Evolutionary conservation across 164 flowering plant genomes (phyloP).

Genomic region (Tetrastigma voinierianum): DNA sequence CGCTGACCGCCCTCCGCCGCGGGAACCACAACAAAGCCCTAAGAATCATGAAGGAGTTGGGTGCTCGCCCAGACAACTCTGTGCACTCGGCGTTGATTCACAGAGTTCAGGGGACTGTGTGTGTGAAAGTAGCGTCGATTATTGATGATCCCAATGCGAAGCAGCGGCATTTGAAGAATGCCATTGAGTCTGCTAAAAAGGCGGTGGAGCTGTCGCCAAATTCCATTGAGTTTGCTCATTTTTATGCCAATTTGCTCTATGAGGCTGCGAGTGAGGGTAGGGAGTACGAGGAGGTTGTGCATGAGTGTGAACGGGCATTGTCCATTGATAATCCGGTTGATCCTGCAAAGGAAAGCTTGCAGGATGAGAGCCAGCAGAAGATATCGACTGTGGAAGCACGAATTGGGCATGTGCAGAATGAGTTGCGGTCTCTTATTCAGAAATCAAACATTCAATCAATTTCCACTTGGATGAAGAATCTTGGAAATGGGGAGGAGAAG

Average conservation of each 20-base stretch:
- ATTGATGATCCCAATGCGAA: conserved; percentile 74
- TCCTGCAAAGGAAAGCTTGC: conserved; percentile 88
- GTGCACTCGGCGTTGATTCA: conserved; percentile 46
- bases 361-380: conserved; percentile 79
- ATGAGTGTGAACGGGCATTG: conserved; percentile 84
- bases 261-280: conserved; percentile 71
- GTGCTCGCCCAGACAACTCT: conserved; percentile 36
- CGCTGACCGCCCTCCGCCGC: conserved; percentile 68
- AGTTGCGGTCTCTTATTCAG: conserved; percentile 65
- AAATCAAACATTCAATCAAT: conserved; percentile 75
- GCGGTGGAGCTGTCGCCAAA: conserved; percentile 68
- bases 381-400: conserved; percentile 52
- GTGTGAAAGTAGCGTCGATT: conserved; percentile 64
- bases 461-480: conserved; percentile 88
- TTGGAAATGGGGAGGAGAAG: conserved; percentile 85
- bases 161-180: conserved; percentile 61
- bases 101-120: conserved; percentile 80
- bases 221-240: conserved; percentile 85
- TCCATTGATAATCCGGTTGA: conserved; percentile 71
- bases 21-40: conserved; percentile 90
- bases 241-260: conserved; percentile 83
- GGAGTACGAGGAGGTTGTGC: conserved; percentile 79
- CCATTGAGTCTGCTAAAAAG: conserved; percentile 61
- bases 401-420: conserved; percentile 60
- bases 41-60: conserved; percentile 75